Percentiles rank a stretch among this genome's conserved stretches.
phyloP scores from a whole-genome alignment of 805 yeast genomes.

The Candida takata region DNA sequence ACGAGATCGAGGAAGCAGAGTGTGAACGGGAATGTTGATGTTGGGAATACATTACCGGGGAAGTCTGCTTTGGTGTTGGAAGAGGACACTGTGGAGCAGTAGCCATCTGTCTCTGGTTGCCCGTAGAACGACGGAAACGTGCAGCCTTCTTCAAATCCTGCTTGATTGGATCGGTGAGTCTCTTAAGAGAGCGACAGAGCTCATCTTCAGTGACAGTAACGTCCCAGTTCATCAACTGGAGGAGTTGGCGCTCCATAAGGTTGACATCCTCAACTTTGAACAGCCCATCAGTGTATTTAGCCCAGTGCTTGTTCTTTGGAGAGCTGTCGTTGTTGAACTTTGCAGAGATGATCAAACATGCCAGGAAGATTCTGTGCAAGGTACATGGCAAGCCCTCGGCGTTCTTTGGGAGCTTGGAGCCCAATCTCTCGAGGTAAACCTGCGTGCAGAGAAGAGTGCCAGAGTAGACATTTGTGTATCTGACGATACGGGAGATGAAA shows the following conservation, averaged over 20 bases:
- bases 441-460: constrained; percentile 71
- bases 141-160: constrained; percentile 29
- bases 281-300: constrained; percentile 68
- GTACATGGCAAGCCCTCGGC: constrained; percentile 78
- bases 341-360: constrained; percentile 65
- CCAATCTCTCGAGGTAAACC: constrained; percentile 58
- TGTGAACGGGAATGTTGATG: constrained; percentile 3
- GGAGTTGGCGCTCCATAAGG: constrained; percentile 72
- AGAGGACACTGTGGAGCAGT: constrained; percentile 8
- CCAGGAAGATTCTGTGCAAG: constrained; percentile 68
- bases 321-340: constrained; percentile 74
- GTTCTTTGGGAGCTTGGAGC: constrained; percentile 54
- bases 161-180: constrained; percentile 73
- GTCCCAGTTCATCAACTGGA: constrained; percentile 67
- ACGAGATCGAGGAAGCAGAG: constrained; percentile 9
- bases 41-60: neutral
- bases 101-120: constrained; percentile 6
- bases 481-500: constrained; percentile 62
- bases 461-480: constrained; percentile 73
- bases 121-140: constrained; percentile 15
- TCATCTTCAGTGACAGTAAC: constrained; percentile 61
- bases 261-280: constrained; percentile 64
- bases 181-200: constrained; percentile 56
- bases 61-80: constrained; percentile 3
- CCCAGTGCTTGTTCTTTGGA: constrained; percentile 76